Evolutionary conservation across 805 yeast genomes (phyloP).

Genomic region (Starmerella potacharoeniae): DNA sequence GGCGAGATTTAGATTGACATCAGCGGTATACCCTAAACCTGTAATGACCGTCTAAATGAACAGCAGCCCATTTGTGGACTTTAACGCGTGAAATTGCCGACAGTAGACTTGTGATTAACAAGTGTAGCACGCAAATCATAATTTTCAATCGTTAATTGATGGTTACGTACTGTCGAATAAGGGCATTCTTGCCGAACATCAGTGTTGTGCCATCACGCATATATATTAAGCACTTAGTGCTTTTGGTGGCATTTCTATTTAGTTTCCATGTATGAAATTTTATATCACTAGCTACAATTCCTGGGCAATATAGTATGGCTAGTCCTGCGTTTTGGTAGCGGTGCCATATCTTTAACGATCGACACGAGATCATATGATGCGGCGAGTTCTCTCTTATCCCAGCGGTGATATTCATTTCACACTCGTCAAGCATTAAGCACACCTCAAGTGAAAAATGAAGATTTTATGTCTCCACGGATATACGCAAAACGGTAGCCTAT

Average conservation of each 20-base stretch:
- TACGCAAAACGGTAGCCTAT: conserved; percentile 67
- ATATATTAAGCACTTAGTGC: too few species aligned
- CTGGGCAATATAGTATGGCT: background rate
- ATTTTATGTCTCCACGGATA: conserved; percentile 79
- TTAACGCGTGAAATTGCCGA: too few species aligned
- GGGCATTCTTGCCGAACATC: too few species aligned
- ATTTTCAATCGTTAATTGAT: too few species aligned
- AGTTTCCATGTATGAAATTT: background rate
- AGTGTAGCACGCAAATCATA: too few species aligned
- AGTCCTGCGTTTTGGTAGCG: too few species aligned
- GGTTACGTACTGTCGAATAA: too few species aligned
- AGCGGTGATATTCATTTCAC: background rate
- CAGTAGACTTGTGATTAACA: too few species aligned
- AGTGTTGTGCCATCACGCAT: too few species aligned
- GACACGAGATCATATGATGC: conserved; percentile 4
- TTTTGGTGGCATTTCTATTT: too few species aligned
- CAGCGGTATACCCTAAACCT: background rate
- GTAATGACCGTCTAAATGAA: background rate
- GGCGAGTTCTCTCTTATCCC: background rate
- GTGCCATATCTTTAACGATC: background rate
- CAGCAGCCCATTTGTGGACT: background rate
- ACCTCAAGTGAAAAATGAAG: conserved; percentile 26
- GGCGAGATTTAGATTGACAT: background rate
- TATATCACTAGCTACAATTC: background rate
- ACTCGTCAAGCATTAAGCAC: background rate